Evolutionary conservation across 163 green algal genomes (phyloP), one percentile per base, ranked within the genome.

Genomic region (Trebouxiophyceae sp.): DNA sequence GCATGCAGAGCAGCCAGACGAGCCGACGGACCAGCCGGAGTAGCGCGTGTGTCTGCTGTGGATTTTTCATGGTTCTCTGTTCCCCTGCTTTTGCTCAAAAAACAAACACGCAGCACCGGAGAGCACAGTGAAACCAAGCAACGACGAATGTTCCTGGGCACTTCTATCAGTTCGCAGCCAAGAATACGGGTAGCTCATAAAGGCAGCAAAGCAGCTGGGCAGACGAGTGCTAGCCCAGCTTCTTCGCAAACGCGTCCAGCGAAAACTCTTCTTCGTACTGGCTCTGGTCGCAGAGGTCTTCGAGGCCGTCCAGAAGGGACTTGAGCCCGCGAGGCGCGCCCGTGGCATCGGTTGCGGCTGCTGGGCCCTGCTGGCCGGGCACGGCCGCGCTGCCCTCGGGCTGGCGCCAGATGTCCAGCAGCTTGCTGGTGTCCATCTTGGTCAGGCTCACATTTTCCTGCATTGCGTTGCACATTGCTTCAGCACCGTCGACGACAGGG

Each of bases 371-470:
- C 47, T 30, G 19, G 47, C 23, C 47, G 26, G 8, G 19, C 6
- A 57, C 39, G 12, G 23, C 47, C 26, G 47, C 47, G 26, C 19
- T 57, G 19, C 19, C 47, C 23, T 28, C 47, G 47, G 47, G 47
- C 23, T 20, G 23, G 23, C 23, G 8, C 47, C 19, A 30, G 47
- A 98, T 73, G 74, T 98, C 93, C 45, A 99, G 83, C 63, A 99
- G 79, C 59, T 86, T 68, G 16, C 72, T 69, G 2, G 93, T 96
- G 77, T 98, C 91, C 91, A 98, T 97, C 50, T 72, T 70, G 4
- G 65, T 71, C 71, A 97, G 75, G 54, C 66, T 83, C 5, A 84
- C 77, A 72, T 96, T 97, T 70, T 97, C 83, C 26, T 57, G 47
- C 19, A 28, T 16, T 50, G 39, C 12, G 19, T 50, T 50, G 39